Evolutionary conservation across 495 filamentous ascomycete species (phyloP), one percentile per base, ranked within the genome.

Genomic region (Penicillium antarcticum): DNA sequence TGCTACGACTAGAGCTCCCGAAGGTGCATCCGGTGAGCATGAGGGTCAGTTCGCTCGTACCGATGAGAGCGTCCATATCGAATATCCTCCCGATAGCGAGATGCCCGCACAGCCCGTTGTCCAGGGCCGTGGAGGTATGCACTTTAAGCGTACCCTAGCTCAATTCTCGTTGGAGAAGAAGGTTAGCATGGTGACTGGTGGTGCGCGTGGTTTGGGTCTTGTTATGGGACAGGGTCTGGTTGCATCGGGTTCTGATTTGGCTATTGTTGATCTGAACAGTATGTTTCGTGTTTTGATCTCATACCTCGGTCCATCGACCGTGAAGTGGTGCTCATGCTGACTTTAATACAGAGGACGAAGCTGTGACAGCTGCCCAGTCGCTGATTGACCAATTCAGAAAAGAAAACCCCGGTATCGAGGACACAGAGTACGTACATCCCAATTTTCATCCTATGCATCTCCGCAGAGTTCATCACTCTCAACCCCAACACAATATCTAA

Each of bases 181-280:
- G 58, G 87, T 89, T 5, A 87, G 76, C 19, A 74, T 95, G 5
- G 87, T 96, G 2, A 95, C 91, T 10, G 91, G 91, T 29, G 91
- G 91, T 57, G 91, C 91, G 34, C 76, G 91, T 57, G 91, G 91
- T 4, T 66, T 96, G 58, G 91, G 91, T 42, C 73, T 96, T 57
- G 91, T 95, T 31, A 96, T 97, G 92, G 86, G 83, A 32, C 90
- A 96, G 66, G 91, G 85, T 4, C 80, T 95, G 56, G 86, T 96
- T 23, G 82, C 87, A 11, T 91, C 87, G 48, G 92, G 92, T 26
- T 89, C 89, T 7, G 87, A 96, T 67, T 77, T 96, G 53, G 92
- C 92, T 7, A 87, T 97, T 73, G 88, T 96, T 13, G 92, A 97
- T 70, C 66, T 96, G 67, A 96, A 96, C 68, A 86, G 91, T 95